Conservation (phyloP, 305 asterid genomes). For the Ajuga reptans region DNA sequence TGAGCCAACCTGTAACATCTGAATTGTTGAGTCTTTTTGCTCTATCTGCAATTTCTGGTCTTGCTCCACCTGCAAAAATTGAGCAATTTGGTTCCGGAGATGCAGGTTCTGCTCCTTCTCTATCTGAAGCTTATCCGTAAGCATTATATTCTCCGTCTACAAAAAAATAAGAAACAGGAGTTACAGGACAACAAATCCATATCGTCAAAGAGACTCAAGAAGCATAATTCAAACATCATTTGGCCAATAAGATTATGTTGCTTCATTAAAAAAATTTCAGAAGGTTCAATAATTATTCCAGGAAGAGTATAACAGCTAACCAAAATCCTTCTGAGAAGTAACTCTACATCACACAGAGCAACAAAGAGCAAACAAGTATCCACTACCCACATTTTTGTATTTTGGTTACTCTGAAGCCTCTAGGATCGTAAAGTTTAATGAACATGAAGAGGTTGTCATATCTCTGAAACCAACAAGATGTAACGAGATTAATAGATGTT, state of each 20-base stretch:
- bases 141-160: slow-evolving; percentile 80
- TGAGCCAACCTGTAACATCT: slow-evolving; percentile 68
- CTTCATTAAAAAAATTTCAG: neutral
- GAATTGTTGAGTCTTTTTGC: slow-evolving; percentile 69
- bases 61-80: slow-evolving; percentile 68
- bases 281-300: neutral
- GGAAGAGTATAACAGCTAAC: slow-evolving; percentile 6
- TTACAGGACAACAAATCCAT: slow-evolving; percentile 19
- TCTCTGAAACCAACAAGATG: neutral
- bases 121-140: slow-evolving; percentile 58
- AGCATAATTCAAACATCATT: slow-evolving; percentile 3
- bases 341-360: slow-evolving; percentile 3
- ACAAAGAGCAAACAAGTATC: neutral
- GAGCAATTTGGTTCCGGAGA: slow-evolving; percentile 70
- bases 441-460: neutral
- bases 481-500: neutral
- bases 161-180: slow-evolving; percentile 9
- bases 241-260: neutral
- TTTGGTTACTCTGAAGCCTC: slow-evolving; percentile 6
- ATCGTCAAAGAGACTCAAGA: slow-evolving; percentile 23
- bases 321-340: slow-evolving; percentile 10
- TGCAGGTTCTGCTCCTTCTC: slow-evolving; percentile 90
- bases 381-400: neutral
- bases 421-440: neutral
- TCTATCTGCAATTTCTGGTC: slow-evolving; percentile 71